Conservation (phyloP, 495 filamentous ascomycete genomes). For the Hypoxylon intermedium region DNA sequence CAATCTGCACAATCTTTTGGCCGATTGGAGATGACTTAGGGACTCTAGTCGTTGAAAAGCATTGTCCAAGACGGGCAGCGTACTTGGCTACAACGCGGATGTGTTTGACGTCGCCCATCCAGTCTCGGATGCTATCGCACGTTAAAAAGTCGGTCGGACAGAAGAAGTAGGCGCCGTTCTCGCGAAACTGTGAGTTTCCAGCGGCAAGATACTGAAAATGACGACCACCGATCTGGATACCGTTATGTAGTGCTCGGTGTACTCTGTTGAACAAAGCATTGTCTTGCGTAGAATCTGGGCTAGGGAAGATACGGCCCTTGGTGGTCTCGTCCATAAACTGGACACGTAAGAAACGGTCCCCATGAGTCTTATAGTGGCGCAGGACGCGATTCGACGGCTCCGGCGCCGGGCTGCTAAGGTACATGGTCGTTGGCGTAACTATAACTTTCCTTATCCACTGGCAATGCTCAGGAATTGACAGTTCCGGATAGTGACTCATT, state of each 20-base stretch:
- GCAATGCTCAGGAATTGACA: conserved; percentile 72
- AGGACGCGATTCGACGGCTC: conserved; percentile 91
- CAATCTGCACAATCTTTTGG: conserved; percentile 51
- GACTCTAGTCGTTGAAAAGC: conserved; percentile 89
- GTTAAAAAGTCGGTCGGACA: conserved; percentile 65
- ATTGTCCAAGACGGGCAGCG: conserved; percentile 87
- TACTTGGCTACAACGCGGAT: conserved; percentile 84
- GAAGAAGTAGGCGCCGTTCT: conserved; percentile 93
- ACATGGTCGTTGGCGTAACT: conserved; percentile 83
- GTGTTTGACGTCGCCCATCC: conserved; percentile 87
- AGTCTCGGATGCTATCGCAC: conserved; percentile 77
- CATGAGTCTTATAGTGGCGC: conserved; percentile 67
- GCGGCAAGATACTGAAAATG: conserved; percentile 92
- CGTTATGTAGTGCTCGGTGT: conserved; percentile 72
- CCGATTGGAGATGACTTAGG: conserved; percentile 43
- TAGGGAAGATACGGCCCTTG: conserved; percentile 55
- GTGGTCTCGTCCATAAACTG: conserved; percentile 83
- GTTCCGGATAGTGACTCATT: conserved; percentile 53
- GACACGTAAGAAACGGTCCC: conserved; percentile 89
- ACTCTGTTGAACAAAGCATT: conserved; percentile 79
- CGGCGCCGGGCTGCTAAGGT: conserved; percentile 75
- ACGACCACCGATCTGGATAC: conserved; percentile 80
- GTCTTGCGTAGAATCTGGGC: conserved; percentile 58
- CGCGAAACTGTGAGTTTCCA: conserved; percentile 93
- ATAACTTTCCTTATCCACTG: conserved; percentile 75